These are phyloP conservation scores for Gentiana dahurica DNA, from an alignment of 257 asterid genomes.

Conservation along the genomic window DNA sequence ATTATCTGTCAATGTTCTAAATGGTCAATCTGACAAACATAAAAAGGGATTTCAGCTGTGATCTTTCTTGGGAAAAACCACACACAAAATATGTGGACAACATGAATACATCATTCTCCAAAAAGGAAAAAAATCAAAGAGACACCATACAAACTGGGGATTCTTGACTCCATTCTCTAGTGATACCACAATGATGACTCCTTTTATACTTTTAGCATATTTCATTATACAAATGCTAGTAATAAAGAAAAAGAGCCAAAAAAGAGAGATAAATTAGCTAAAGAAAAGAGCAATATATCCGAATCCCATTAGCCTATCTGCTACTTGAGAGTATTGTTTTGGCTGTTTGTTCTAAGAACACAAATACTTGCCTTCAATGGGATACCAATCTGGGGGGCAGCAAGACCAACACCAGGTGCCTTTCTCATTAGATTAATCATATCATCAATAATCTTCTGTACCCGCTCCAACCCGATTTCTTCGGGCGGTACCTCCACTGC, in stretches of 20 bases:
- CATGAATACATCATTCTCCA: background rate
- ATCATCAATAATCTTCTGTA: slow-evolving; percentile 75
- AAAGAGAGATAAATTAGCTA: too few relatives aligned
- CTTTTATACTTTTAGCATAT: too few relatives aligned
- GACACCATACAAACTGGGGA: too few relatives aligned
- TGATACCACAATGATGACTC: too few relatives aligned
- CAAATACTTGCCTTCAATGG: slow-evolving; percentile 53
- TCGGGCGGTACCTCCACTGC: slow-evolving; percentile 51
- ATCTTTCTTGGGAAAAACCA: too few relatives aligned
- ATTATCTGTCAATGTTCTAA: slow-evolving; percentile 44
- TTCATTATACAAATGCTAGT: too few relatives aligned
- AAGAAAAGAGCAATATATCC: too few relatives aligned
- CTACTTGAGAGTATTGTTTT: too few relatives aligned
- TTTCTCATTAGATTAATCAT: slow-evolving; percentile 73
- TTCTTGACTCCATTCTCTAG: too few relatives aligned
- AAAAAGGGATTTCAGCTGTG: background rate
- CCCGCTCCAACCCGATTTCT: slow-evolving; percentile 67
- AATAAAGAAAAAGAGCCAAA: too few relatives aligned
- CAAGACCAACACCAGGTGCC: slow-evolving; percentile 97
- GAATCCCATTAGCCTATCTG: too few relatives aligned
- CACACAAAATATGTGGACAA: too few relatives aligned
- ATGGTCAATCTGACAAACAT: slow-evolving; percentile 8
- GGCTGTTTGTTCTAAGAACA: background rate
- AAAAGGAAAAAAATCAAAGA: background rate
- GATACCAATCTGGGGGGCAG: slow-evolving; percentile 95